phyloP scores from a whole-genome alignment of 2,329 filamentous ascomycete species.

The Davidsoniella eucalypti region DNA sequence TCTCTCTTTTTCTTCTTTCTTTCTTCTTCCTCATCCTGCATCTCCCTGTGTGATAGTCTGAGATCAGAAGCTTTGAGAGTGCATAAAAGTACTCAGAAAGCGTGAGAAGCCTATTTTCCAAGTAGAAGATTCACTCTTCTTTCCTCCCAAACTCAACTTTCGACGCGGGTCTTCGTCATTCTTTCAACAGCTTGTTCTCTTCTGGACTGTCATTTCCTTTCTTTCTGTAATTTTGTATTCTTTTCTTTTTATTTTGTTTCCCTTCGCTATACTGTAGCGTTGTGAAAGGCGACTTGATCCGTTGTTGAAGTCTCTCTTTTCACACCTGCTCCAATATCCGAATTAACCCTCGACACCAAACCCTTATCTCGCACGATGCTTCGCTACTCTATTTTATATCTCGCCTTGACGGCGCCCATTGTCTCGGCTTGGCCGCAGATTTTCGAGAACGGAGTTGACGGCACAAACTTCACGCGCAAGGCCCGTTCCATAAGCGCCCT shows the following conservation, averaged over 20 bases:
- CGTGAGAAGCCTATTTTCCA: no score
- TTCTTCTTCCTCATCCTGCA: neutral
- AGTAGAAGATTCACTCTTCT: neutral
- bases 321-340: no score
- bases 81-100: no score
- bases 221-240: neutral
- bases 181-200: neutral
- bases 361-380: constrained; percentile 1
- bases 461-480: no score
- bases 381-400: constrained; percentile 6
- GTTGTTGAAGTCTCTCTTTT: no score
- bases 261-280: neutral
- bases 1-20: constrained; percentile 2
- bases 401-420: constrained; percentile 5
- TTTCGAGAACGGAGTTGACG: constrained; percentile 6
- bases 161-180: neutral
- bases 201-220: neutral
- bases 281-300: no score
- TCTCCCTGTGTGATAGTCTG: neutral
- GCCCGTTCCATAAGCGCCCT: neutral
- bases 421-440: constrained; percentile 11
- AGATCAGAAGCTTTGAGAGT: no score
- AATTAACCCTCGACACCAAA: neutral
- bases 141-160: neutral
- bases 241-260: neutral